Conservation (phyloP, 352 stramenopile genomes). For the Phytophthora crassamura region DNA sequence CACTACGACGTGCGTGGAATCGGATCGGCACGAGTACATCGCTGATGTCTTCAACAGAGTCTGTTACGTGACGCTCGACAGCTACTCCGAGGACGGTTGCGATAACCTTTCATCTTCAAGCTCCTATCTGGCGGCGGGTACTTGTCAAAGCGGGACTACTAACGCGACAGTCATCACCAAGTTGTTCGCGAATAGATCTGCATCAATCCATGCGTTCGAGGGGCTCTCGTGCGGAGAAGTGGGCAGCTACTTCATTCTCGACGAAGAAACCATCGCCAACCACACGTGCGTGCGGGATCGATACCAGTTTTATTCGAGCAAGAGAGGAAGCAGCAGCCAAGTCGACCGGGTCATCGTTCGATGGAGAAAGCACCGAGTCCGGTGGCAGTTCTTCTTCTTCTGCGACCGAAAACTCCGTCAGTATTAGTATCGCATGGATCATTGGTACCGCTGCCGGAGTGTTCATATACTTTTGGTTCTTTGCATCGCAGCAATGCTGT, state of each 20-base stretch:
- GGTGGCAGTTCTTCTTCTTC: neutral
- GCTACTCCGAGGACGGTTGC: slow-evolving; percentile 4
- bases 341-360: neutral
- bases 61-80: slow-evolving; percentile 24
- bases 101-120: slow-evolving; percentile 20
- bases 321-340: slow-evolving; percentile 8
- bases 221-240: slow-evolving; percentile 14
- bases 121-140: slow-evolving; percentile 22
- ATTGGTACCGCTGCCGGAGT: slow-evolving; percentile 8
- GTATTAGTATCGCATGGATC: slow-evolving; percentile 7
- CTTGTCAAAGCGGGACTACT: slow-evolving; percentile 21
- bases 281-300: slow-evolving; percentile 21
- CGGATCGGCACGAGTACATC: slow-evolving; percentile 22
- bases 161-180: slow-evolving; percentile 30
- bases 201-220: slow-evolving; percentile 18
- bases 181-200: slow-evolving; percentile 24
- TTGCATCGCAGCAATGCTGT: slow-evolving; percentile 1
- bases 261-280: slow-evolving; percentile 11
- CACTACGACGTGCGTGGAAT: slow-evolving; percentile 6
- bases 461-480: slow-evolving; percentile 1
- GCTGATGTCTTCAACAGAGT: slow-evolving; percentile 27
- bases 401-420: neutral
- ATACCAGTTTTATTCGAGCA: slow-evolving; percentile 23
- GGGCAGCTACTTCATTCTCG: slow-evolving; percentile 6
- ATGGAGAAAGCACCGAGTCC: neutral